These are phyloP conservation scores for Chlorokybus atmophyticus DNA, from an alignment of 139 green algal genomes.

Conservation along the genomic window DNA sequence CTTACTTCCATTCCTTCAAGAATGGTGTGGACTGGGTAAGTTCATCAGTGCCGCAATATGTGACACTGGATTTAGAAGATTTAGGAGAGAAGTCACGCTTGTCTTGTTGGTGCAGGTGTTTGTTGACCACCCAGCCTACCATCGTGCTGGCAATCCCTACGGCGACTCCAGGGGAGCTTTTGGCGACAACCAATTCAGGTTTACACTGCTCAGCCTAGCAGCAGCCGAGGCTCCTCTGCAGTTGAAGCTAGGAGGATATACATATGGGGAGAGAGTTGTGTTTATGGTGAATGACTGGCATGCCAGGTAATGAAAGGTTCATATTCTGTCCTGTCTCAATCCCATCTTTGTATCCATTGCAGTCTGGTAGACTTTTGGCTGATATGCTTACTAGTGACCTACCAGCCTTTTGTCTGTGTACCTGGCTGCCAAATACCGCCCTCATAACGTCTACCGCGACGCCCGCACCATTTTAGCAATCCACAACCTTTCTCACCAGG, in stretches of 20 bases:
- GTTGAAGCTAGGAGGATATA: constrained; percentile 32
- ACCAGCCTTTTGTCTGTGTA: too few relatives aligned
- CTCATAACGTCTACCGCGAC: constrained; percentile 51
- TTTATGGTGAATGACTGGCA: constrained; percentile 90
- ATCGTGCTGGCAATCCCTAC: constrained; percentile 48
- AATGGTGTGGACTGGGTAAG: constrained; percentile 55
- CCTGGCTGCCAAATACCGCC: constrained; percentile 63
- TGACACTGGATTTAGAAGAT: not conserved
- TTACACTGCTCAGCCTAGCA: constrained; percentile 55
- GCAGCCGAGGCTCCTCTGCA: constrained; percentile 60
- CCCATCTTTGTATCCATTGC: too few relatives aligned
- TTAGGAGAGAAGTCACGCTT: too few relatives aligned
- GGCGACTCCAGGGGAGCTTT: constrained; percentile 55
- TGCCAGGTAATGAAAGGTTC: too few relatives aligned
- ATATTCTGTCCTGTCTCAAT: too few relatives aligned
- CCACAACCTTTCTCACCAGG: constrained; percentile 63
- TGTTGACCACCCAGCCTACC: constrained; percentile 66
- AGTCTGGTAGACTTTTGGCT: too few relatives aligned
- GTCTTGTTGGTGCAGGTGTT: constrained; percentile 41
- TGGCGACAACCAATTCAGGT: constrained; percentile 59
- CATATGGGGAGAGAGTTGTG: constrained; percentile 57
- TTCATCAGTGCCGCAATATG: too few relatives aligned
- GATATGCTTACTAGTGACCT: too few relatives aligned
- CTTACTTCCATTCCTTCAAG: constrained; percentile 47
- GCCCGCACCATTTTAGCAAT: constrained; percentile 63